phyloP scores from a whole-genome alignment of 1,284 basidiomycete genomes.

The Irpex lacteus region DNA sequence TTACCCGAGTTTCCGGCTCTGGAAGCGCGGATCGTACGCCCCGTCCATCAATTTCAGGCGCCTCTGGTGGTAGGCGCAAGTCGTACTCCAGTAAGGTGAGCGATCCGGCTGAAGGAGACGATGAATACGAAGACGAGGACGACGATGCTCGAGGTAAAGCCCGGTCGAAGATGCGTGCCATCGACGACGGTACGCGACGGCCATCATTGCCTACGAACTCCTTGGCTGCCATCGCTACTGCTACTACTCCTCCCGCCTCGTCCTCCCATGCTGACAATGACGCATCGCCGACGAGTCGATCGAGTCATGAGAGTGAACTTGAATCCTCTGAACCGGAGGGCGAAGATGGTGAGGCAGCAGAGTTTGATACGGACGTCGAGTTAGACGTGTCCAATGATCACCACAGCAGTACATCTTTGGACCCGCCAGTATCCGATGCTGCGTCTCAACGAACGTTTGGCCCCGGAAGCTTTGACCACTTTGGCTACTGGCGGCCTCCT shows the following conservation, averaged over 20 bases:
- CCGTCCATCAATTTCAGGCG: slow-evolving; percentile 33
- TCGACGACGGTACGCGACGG: slow-evolving; percentile 43
- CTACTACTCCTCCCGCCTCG: slow-evolving; percentile 5
- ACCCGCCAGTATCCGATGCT: slow-evolving; percentile 35
- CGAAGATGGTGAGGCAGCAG: slow-evolving; percentile 25
- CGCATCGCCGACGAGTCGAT: slow-evolving; percentile 6
- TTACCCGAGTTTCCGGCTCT: slow-evolving; percentile 24
- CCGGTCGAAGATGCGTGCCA: slow-evolving; percentile 44
- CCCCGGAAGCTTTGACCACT: slow-evolving; percentile 19
- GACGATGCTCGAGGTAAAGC: slow-evolving; percentile 30
- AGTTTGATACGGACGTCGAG: slow-evolving; percentile 39
- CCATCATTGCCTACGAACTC: slow-evolving; percentile 42
- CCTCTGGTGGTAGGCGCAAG: slow-evolving; percentile 19
- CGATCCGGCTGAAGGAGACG: slow-evolving; percentile 22
- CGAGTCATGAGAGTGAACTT: slow-evolving; percentile 9
- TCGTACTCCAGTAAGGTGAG: slow-evolving; percentile 18
- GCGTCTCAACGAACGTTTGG: slow-evolving; percentile 51
- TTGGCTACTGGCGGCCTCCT: slow-evolving; percentile 12
- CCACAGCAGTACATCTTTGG: slow-evolving; percentile 6
- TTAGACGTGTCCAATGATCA: slow-evolving; percentile 24
- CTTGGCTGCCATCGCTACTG: slow-evolving; percentile 12
- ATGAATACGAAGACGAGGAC: slow-evolving; percentile 33
- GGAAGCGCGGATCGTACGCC: slow-evolving; percentile 33
- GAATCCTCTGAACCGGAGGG: slow-evolving; percentile 17
- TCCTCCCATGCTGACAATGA: neutral